Base-by-base conservation (phyloP, 371 early-diverging fungal genomes). In the Rhizopus sp. region DNA sequence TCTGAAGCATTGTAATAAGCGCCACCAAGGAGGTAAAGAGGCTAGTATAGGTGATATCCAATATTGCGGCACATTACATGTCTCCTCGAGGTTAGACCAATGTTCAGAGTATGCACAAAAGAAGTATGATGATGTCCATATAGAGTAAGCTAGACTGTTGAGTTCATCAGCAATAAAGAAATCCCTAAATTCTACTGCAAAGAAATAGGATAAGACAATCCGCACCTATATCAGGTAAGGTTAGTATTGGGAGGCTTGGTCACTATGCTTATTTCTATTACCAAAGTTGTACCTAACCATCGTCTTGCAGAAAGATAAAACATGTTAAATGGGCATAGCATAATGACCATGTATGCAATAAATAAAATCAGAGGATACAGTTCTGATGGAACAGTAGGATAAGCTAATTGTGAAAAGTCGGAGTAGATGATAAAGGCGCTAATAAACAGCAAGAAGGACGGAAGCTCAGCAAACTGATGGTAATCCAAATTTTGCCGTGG, bases 111-210 rank as follows among this genome's bases (percentile, higher is more conserved):
- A 85, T 0, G 86, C 86, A 62, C 94, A 93, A 9, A 88, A 72
- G 17, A 90, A 77, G 60, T 87, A 83, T 16, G 82, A 73, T 31
- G 89, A 57, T 55, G 86, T 86, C 63, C 83, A 83, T 32, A 93
- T 82, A 10, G 89, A 83, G 61, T 88, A 92, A 1, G 88, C 75
- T 58, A 91, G 66, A 57, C 90, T 89, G 60, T 87, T 87, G 50
- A 93, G 69, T 62, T 91, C 86, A 73, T 95, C 94, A 5, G 88
- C 92, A 38, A 94, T 80, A 67, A 94, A 93, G 59, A 94, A 93
- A 68, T 94, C 95, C 37, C 89, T 73, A 69, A 93, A 93, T 67
- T 91, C 88, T 42, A 92, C 86, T 7, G 79, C 57, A 58, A 81
- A 80, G 35, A 74, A 73, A 10, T 80, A 76, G 39, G 81, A 76